phyloP scores from a whole-genome alignment of 495 filamentous ascomycete genomes.

The Pseudoneurospora amorphoporcata region DNA sequence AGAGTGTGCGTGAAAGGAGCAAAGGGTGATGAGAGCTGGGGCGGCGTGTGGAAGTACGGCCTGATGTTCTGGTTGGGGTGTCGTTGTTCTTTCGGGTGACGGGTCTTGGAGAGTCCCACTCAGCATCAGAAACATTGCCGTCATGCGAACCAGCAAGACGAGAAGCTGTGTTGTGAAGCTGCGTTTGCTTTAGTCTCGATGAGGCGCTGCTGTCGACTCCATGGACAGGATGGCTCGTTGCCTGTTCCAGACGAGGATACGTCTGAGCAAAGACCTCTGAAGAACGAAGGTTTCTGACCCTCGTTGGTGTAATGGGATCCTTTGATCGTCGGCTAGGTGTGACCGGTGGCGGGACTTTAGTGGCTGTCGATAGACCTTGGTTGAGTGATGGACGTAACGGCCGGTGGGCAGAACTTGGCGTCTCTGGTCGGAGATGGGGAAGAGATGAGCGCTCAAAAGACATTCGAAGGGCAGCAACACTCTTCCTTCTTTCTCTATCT shows the following conservation, averaged over 20 bases:
- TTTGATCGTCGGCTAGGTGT: not conserved
- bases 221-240: not conserved
- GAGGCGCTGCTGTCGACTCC: not conserved
- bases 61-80: not conserved
- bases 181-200: not conserved
- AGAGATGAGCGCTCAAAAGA: constrained; percentile 17
- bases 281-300: not conserved
- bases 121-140: not conserved
- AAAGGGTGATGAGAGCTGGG: constrained; percentile 1
- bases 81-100: not conserved
- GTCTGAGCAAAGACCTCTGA: not conserved
- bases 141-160: not conserved
- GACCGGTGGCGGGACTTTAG: not conserved
- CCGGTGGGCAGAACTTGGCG: not conserved
- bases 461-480: constrained; percentile 27
- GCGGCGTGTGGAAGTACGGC: not conserved
- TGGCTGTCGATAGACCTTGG: not conserved
- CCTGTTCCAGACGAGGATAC: not conserved
- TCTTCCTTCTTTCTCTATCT: constrained; percentile 11
- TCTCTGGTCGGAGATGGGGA: not conserved
- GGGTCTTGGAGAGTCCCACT: not conserved
- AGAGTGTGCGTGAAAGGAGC: constrained; percentile 6
- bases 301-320: not conserved
- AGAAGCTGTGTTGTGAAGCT: not conserved
- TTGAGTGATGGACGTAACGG: not conserved